These are phyloP conservation scores for Gypsophila paniculata DNA, from an alignment of 179 eudicot species.

Conservation along the genomic window DNA sequence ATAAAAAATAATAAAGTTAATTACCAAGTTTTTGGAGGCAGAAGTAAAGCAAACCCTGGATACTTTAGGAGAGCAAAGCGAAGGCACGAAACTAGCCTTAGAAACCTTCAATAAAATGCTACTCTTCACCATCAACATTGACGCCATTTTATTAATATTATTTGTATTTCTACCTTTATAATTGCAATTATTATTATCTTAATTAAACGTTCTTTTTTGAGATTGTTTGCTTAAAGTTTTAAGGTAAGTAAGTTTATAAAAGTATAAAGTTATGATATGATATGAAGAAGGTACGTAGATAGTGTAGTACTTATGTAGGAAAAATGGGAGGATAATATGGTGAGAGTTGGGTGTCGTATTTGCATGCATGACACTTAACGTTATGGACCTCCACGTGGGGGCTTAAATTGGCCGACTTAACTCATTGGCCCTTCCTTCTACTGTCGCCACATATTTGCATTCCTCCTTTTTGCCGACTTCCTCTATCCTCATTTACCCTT, in stretches of 20 bases:
- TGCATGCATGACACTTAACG: conserved; percentile 27
- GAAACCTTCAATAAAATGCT: conserved; percentile 30
- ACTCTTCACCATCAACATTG: conserved; percentile 32
- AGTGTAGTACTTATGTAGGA: neutral
- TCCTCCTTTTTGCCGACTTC: too few relatives aligned
- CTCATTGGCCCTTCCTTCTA: neutral
- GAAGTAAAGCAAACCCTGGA: conserved; percentile 54
- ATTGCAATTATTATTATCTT: too few relatives aligned
- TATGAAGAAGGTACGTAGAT: neutral
- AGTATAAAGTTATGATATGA: too few relatives aligned
- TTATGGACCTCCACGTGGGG: conserved; percentile 18
- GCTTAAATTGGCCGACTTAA: neutral
- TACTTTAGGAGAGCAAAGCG: conserved; percentile 25
- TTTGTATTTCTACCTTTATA: too few relatives aligned
- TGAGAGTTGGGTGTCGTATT: too few relatives aligned
- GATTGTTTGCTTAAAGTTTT: too few relatives aligned
- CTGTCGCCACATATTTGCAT: neutral
- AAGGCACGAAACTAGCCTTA: conserved; percentile 25
- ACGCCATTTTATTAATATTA: conserved; percentile 28
- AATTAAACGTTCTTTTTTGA: too few relatives aligned
- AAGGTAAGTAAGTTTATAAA: too few relatives aligned
- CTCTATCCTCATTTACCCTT: too few relatives aligned
- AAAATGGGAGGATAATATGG: neutral
- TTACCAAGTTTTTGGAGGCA: conserved; percentile 43
- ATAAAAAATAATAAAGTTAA: too few relatives aligned